Evolutionary conservation across 805 yeast species (phyloP), one percentile per base, ranked within the genome.

Genomic region (Blastobotrys mokoenaii): DNA sequence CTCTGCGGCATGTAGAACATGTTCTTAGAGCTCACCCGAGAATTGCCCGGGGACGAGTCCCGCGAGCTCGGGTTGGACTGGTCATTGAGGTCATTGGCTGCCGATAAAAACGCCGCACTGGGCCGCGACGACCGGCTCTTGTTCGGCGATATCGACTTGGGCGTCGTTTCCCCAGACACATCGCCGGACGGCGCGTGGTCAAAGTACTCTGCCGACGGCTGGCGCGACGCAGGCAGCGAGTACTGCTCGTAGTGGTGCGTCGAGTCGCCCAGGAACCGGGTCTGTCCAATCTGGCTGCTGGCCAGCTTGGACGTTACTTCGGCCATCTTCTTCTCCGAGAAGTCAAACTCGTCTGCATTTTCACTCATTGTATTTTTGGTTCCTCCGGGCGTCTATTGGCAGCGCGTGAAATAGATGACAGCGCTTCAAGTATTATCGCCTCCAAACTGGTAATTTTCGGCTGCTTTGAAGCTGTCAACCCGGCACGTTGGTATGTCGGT

Each of bases 211-310:
- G 27, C 33, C 12, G 49, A 44, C 12, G 45, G 41, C 16, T 55
- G 56, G 20, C 62, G 44, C 9, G 64, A 58, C 16, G 57, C 44
- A 4, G 65, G 65, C 38, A 61, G 48, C 6, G 60, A 48, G 46
- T 54, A 54, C n/a, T 53, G 56, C 49, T 61, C 65, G 41, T 59
- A 61, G 25, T 51, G 52, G 38, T 57, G 59, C 18, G 60, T 46
- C 12, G 50, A 56, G n/a, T 55, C 56, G 22, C 53, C 51, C 34
- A 59, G 49, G 33, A 60, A 39, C 6, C 63, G 50, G 34, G 46
- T 50, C 46, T 56, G 54, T 31, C 16, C 54, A n/a, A 58, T 41
- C 20, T 50, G 33, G 18, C 56, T 31, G 17, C 48, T 51, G 17
- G 53, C 46, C 36, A 58, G 56, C 44, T 52, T 53, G 33, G 52